Evolutionary conservation across 2,329 filamentous ascomycete genomes (phyloP), one percentile per base, ranked within the genome.

Genomic region (Tolypocladium endophyticum): DNA sequence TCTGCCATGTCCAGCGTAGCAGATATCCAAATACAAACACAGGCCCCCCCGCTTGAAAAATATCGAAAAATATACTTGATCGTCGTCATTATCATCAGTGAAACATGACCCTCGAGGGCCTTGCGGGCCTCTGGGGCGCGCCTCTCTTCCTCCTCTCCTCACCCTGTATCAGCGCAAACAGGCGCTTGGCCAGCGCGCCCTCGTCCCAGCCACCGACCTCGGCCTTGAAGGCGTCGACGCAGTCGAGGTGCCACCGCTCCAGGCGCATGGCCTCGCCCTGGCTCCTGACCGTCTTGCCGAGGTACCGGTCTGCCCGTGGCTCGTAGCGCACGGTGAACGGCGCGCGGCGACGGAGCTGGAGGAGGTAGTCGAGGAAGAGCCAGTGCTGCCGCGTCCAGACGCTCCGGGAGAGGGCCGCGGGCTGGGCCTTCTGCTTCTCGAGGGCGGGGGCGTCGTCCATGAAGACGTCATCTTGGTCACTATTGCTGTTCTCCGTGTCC

Each of bases 201-300:
- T 79, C 81, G 28, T 79, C 76, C 81, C 81, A 85, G 12, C 72
- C 75, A 23, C 76, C 77, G 3, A 82, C 74, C 60, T 79, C 73
- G 16, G 67, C 66, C 60, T 70, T 71, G 65, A 85, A 85, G 3
- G 78, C 81, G 60, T 83, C 79, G 30, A 85, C 76, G 58, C 84
- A 76, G 61, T 85, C 82, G 23, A 85, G 69, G 61, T 86, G 83
- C 82, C 82, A 85, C 60, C 73, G 67, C 69, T 83, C 76, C 23
- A 86, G 71, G 28, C 72, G 62, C 71, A 85, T 72, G 5, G 70
- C 69, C 67, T 77, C 73, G 54, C 76, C 79, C 41, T 79, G 76
- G 35, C 78, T 76, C 30, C 69, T 67, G 59, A 84, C 77, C 33
- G 72, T 74, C 66, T 78, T 81, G 60, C 81, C 80, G 2, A 83